phyloP scores from a whole-genome alignment of 129 eudicot species.

The Heracleum sosnowskyi region DNA sequence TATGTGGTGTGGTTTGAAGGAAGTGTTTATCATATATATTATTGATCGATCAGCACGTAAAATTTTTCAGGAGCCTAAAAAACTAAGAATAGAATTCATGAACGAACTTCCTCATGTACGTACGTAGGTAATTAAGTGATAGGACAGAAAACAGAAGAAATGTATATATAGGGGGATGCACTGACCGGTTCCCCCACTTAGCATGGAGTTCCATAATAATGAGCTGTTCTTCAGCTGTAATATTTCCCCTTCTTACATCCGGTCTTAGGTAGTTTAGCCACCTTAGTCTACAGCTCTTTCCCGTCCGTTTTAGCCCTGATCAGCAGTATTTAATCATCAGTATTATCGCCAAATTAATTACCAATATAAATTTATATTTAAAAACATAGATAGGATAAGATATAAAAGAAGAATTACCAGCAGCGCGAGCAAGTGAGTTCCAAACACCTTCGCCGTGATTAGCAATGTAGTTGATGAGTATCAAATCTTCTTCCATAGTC shows the following conservation, averaged over 20 bases:
- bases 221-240: constrained; percentile 87
- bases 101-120: too few species aligned
- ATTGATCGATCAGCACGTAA: too few species aligned
- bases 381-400: too few species aligned
- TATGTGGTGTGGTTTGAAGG: too few species aligned
- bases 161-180: background rate
- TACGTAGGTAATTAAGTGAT: background rate
- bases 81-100: too few species aligned
- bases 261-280: constrained; percentile 97
- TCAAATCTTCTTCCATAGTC: constrained; percentile 98
- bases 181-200: constrained; percentile 97
- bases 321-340: background rate
- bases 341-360: too few species aligned
- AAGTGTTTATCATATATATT: too few species aligned
- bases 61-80: too few species aligned
- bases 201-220: constrained; percentile 97
- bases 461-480: constrained; percentile 91
- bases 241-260: constrained; percentile 87
- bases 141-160: too few species aligned
- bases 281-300: constrained; percentile 86
- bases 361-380: too few species aligned
- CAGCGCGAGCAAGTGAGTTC: constrained; percentile 87
- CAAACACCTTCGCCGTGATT: constrained; percentile 99
- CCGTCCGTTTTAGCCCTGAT: constrained; percentile 84
- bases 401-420: constrained; percentile 35